Conservation (phyloP, 306 rosid species). For the Geum urbanum region DNA sequence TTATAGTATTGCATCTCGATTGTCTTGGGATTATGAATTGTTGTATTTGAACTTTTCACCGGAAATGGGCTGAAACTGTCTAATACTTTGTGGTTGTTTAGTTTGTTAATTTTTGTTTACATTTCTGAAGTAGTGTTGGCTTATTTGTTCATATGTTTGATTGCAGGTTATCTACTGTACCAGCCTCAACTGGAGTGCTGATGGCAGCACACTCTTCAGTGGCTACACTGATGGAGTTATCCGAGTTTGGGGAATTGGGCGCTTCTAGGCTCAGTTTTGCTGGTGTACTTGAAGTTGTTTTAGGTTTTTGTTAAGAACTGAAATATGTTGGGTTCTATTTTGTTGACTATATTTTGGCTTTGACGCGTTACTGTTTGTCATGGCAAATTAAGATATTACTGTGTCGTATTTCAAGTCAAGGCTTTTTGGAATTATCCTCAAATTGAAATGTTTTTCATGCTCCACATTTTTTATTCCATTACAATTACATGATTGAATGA, state of each 20-base stretch:
- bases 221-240: constrained; percentile 93
- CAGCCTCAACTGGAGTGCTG: constrained; percentile 85
- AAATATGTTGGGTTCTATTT: constrained; percentile 31
- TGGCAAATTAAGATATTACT: constrained; percentile 17
- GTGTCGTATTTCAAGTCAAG: constrained; percentile 7
- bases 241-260: constrained; percentile 94
- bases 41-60: too few species aligned
- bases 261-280: constrained; percentile 40
- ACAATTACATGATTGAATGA: too few species aligned
- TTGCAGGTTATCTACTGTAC: constrained; percentile 80
- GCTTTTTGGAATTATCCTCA: neutral
- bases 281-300: constrained; percentile 30
- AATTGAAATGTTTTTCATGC: neutral
- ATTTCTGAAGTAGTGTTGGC: neutral
- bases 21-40: too few species aligned
- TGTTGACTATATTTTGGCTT: constrained; percentile 40
- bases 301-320: constrained; percentile 35
- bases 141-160: too few species aligned
- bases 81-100: too few species aligned
- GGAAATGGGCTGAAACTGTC: too few species aligned
- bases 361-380: constrained; percentile 42
- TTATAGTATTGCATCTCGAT: too few species aligned
- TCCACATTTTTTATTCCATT: neutral
- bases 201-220: constrained; percentile 96
- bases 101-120: too few species aligned